These are phyloP conservation scores for Neonectria ditissima DNA, from an alignment of 2,329 filamentous ascomycete genomes.

Conservation along the genomic window DNA sequence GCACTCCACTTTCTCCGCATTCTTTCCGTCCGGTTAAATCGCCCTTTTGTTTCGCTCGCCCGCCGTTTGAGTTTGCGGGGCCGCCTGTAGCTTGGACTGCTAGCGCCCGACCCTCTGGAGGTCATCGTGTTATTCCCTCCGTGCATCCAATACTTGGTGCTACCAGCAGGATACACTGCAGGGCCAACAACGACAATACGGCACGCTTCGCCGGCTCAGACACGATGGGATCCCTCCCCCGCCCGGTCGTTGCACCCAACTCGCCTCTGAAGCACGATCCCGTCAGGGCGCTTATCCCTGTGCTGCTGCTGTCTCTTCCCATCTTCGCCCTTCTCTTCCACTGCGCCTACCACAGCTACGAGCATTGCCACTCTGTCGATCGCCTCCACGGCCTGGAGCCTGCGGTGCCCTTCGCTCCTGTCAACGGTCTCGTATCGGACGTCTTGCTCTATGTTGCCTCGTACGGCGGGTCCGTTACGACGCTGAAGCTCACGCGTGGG, in stretches of 20 bases:
- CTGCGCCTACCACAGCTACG: slow-evolving; percentile 29
- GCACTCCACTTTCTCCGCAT: slow-evolving; percentile 10
- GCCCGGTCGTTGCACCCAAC: slow-evolving; percentile 4
- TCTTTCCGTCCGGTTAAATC: background rate
- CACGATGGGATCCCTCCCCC: slow-evolving; percentile 31
- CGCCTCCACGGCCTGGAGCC: background rate
- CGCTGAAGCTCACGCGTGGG: slow-evolving; percentile 55
- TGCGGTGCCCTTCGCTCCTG: background rate
- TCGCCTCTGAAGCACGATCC: slow-evolving; percentile 20
- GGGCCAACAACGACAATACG: background rate
- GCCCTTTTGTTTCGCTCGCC: background rate
- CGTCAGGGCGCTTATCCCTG: slow-evolving; percentile 16
- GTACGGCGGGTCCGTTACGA: slow-evolving; percentile 61
- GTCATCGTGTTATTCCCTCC: background rate
- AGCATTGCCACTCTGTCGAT: slow-evolving; percentile 1
- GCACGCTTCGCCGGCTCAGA: background rate
- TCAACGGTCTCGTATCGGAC: slow-evolving; percentile 1
- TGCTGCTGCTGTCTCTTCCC: slow-evolving; percentile 31
- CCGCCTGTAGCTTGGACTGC: slow-evolving; percentile 1
- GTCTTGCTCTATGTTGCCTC: slow-evolving; percentile 59
- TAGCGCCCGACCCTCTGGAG: background rate
- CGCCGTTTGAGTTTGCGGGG: no score
- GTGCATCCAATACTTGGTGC: no score
- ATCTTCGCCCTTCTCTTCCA: slow-evolving; percentile 35
- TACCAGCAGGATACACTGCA: background rate